Percentiles rank a stretch among this genome's conserved stretches.
Conservation (phyloP, 1,139 yeast species). For the Protomyces inouyei region DNA sequence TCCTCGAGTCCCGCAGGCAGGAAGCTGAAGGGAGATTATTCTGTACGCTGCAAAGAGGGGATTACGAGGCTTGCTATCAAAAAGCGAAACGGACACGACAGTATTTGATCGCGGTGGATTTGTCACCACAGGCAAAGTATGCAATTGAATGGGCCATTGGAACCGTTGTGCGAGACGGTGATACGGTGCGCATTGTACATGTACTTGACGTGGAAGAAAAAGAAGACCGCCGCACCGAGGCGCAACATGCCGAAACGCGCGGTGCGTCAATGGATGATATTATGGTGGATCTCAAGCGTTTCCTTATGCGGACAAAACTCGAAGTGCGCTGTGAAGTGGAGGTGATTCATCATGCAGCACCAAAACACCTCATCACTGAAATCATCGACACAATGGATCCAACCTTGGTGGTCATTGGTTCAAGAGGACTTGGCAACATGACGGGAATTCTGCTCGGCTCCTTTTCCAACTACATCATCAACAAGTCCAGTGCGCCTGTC, state of each 20-base stretch:
- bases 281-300: slow-evolving; percentile 54
- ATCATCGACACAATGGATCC: slow-evolving; percentile 79
- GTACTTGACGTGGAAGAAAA: slow-evolving; percentile 57
- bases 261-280: slow-evolving; percentile 58
- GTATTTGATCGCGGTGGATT: slow-evolving; percentile 72
- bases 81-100: slow-evolving; percentile 56
- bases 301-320: slow-evolving; percentile 63
- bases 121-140: slow-evolving; percentile 77
- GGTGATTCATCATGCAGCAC: slow-evolving; percentile 78
- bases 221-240: slow-evolving; percentile 31
- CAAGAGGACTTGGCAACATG: slow-evolving; percentile 69
- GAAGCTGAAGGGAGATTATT: slow-evolving; percentile 50
- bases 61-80: slow-evolving; percentile 46
- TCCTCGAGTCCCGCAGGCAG: slow-evolving; percentile 48
- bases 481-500: slow-evolving; percentile 76
- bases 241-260: slow-evolving; percentile 43
- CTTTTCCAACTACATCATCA: slow-evolving; percentile 68
- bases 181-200: slow-evolving; percentile 72
- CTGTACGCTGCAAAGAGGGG: slow-evolving; percentile 68
- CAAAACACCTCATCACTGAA: slow-evolving; percentile 77
- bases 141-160: slow-evolving; percentile 91
- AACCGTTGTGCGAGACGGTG: slow-evolving; percentile 76
- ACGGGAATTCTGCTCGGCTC: slow-evolving; percentile 74
- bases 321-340: slow-evolving; percentile 73
- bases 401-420: slow-evolving; percentile 74